Conservation (phyloP, 805 yeast species). For the Blastobotrys americana region DNA sequence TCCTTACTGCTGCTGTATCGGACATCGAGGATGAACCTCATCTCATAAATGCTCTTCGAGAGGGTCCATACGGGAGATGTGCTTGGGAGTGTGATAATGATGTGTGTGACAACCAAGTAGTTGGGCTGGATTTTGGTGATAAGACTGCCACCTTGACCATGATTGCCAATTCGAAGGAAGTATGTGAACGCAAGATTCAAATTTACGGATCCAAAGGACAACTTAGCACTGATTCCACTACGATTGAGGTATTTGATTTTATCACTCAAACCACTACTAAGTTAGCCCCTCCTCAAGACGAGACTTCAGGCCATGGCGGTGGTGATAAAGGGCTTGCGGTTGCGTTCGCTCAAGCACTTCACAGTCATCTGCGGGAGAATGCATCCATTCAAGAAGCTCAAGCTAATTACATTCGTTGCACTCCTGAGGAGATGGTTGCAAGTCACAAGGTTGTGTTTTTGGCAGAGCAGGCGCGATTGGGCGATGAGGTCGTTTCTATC, state of each 20-base stretch:
- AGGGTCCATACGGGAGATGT: slow-evolving; percentile 20
- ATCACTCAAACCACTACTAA: slow-evolving; percentile 12
- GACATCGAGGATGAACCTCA: slow-evolving; percentile 20
- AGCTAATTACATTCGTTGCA: slow-evolving; percentile 15
- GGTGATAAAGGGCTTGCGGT: slow-evolving; percentile 22
- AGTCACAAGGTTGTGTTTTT: slow-evolving; percentile 22
- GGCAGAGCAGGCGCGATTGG: slow-evolving; percentile 20
- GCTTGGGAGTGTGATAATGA: slow-evolving; percentile 22
- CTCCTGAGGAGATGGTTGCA: slow-evolving; percentile 20
- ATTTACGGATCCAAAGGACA: slow-evolving; percentile 24
- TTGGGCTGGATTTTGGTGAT: slow-evolving; percentile 19
- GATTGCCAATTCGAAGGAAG: slow-evolving; percentile 21
- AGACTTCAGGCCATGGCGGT: slow-evolving; percentile 23
- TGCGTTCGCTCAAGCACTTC: slow-evolving; percentile 20
- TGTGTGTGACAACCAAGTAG: slow-evolving; percentile 23
- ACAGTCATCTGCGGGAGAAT: slow-evolving; percentile 11
- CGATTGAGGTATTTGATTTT: slow-evolving; percentile 20
- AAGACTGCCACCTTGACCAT: slow-evolving; percentile 24
- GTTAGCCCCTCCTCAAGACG: slow-evolving; percentile 11
- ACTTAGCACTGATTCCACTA: slow-evolving; percentile 18
- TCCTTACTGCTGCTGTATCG: slow-evolving; percentile 14
- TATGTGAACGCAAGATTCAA: slow-evolving; percentile 19
- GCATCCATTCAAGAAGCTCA: slow-evolving; percentile 18
- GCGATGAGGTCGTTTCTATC: slow-evolving; percentile 5
- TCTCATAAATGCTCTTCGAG: slow-evolving; percentile 15